A percentile compares a stretch with the other conserved stretches of the same genome.
These are phyloP conservation scores for Spizellomyces sp. DNA, from an alignment of 192 early-diverging fungal genomes.

Conservation along the genomic window DNA sequence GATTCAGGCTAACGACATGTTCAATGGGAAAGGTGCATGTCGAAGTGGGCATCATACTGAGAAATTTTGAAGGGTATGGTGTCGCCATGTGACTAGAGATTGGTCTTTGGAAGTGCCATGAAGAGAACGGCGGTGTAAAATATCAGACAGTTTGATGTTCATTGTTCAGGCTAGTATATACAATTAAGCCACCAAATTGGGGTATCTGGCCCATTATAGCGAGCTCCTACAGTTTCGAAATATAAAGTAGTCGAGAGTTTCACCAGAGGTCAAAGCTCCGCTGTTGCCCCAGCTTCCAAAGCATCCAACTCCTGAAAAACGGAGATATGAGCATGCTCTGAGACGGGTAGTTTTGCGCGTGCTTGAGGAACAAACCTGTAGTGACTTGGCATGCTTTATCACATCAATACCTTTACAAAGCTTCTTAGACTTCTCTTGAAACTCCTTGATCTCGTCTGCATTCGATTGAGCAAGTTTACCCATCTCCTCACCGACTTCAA, in stretches of 20 bases:
- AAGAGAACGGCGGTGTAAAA: neutral
- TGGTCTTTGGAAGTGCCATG: neutral
- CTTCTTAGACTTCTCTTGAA: neutral
- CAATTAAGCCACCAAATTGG: too few species aligned
- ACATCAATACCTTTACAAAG: neutral
- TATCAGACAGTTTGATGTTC: neutral
- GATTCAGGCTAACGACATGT: constrained; percentile 51
- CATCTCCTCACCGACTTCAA: constrained; percentile 5
- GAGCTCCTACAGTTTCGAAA: too few species aligned
- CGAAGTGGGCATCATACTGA: constrained; percentile 42
- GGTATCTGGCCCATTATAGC: too few species aligned
- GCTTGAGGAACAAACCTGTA: constrained; percentile 1
- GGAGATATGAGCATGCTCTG: neutral
- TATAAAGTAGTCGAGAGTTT: too few species aligned
- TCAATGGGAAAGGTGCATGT: constrained; percentile 61
- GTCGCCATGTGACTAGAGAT: constrained; percentile 27
- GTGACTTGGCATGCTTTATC: constrained; percentile 4
- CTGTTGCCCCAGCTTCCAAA: neutral
- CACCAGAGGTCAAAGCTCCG: too few species aligned
- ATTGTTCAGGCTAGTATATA: too few species aligned
- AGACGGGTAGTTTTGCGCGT: neutral
- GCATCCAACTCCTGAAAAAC: neutral
- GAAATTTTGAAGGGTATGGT: constrained; percentile 45
- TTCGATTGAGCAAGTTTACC: neutral
- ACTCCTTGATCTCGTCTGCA: neutral